Evolutionary conservation across 306 rosid genomes (phyloP).

Genomic region (Cicer chorassanicum): DNA sequence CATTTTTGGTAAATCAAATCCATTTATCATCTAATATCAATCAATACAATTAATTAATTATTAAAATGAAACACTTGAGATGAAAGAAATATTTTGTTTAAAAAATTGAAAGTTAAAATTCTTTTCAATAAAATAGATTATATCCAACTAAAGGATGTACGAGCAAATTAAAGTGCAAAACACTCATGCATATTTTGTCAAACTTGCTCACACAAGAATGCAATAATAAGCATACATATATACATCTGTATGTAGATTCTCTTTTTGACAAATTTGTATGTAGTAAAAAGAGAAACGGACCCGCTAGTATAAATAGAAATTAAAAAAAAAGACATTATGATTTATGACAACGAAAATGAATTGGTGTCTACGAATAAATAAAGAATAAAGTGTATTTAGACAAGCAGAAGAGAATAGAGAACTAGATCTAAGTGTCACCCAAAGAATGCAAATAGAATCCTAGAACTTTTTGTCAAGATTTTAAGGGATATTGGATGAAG

Average conservation of each 20-base stretch:
- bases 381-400: background rate
- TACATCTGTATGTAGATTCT: background rate
- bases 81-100: too few relatives aligned
- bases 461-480: constrained; percentile 25
- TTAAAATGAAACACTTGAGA: too few relatives aligned
- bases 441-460: background rate
- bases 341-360: constrained; percentile 2
- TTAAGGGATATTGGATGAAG: constrained; percentile 32
- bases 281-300: background rate
- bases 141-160: too few relatives aligned
- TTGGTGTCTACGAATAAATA: constrained; percentile 4
- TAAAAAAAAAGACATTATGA: background rate
- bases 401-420: background rate
- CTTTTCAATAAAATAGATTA: too few relatives aligned
- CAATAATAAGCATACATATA: background rate
- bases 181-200: too few relatives aligned
- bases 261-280: background rate
- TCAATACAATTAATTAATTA: too few relatives aligned
- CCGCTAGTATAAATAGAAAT: background rate
- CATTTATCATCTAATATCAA: too few relatives aligned
- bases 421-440: background rate
- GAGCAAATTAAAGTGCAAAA: too few relatives aligned
- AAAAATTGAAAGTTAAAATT: too few relatives aligned
- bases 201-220: too few relatives aligned
- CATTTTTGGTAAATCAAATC: too few relatives aligned